Conservation (phyloP, 805 yeast genomes). For the Sporopachydermia lactativora region DNA sequence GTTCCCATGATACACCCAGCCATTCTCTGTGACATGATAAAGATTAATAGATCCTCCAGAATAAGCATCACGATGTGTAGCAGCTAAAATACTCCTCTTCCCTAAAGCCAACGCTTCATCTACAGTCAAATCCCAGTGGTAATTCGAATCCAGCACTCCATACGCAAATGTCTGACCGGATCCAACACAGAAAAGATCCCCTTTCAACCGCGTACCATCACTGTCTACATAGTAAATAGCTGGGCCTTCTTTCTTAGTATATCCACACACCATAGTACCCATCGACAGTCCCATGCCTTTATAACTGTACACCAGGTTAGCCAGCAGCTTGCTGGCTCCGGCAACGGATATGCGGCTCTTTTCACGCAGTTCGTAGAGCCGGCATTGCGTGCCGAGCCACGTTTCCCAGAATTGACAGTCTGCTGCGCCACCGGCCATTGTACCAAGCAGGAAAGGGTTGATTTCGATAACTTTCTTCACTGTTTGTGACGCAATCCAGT, state of each 20-base stretch:
- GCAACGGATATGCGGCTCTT: constrained; percentile 92
- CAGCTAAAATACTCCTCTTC: constrained; percentile 90
- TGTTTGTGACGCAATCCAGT: constrained; percentile 96
- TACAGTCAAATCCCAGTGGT: constrained; percentile 79
- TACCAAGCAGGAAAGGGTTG: constrained; percentile 88
- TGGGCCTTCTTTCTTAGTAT: constrained; percentile 90
- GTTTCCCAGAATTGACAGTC: constrained; percentile 99
- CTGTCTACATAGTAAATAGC: constrained; percentile 92
- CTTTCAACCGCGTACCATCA: constrained; percentile 91
- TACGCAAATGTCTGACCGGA: constrained; percentile 99
- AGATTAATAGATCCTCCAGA: constrained; percentile 95
- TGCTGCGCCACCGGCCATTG: constrained; percentile 99
- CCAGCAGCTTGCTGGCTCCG: constrained; percentile 87
- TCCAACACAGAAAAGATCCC: constrained; percentile 93
- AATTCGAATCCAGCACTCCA: constrained; percentile 91
- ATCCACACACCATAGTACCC: constrained; percentile 99
- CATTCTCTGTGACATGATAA: constrained; percentile 83
- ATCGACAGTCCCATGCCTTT: constrained; percentile 97
- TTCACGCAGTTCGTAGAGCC: constrained; percentile 87
- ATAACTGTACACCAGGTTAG: constrained; percentile 82
- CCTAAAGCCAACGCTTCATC: constrained; percentile 94
- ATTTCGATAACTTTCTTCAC: constrained; percentile 96
- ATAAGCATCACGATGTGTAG: constrained; percentile 96
- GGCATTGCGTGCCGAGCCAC: constrained; percentile 94
- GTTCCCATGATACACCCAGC: constrained; percentile 95